A percentile compares a stretch with the other conserved stretches of the same genome.
Conservation (phyloP, 2,329 filamentous ascomycete species). For the Colletotrichum plurivorum region DNA sequence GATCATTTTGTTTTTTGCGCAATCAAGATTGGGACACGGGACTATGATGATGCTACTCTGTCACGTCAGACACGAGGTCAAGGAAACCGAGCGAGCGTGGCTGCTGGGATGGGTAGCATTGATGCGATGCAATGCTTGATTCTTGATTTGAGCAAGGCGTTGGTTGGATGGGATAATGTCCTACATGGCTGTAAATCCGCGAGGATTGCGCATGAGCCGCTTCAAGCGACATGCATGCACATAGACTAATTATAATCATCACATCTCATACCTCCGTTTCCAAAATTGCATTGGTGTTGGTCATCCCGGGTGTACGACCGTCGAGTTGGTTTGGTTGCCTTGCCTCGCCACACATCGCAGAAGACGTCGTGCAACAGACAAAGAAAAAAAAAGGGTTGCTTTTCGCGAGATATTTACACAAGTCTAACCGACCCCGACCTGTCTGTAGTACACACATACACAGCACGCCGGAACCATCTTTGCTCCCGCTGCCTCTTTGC, state of each 20-base stretch:
- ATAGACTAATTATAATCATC: slow-evolving; percentile 18
- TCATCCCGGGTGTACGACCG: no score
- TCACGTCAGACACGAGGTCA: neutral
- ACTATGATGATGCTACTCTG: no score
- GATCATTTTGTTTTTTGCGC: neutral
- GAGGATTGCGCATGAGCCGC: neutral
- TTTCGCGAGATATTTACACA: slow-evolving; percentile 41
- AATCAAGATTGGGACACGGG: neutral
- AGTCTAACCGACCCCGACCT: slow-evolving; percentile 35
- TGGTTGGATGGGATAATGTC: slow-evolving; percentile 10
- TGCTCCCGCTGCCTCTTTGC: slow-evolving; percentile 22
- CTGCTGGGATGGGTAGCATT: neutral
- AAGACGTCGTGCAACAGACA: slow-evolving; percentile 19
- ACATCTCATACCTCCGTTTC: neutral
- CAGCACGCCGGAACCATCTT: slow-evolving; percentile 24
- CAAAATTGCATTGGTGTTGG: neutral
- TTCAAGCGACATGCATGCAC: neutral
- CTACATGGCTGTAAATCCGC: slow-evolving; percentile 4
- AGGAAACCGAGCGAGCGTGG: neutral
- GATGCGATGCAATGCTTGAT: slow-evolving; percentile 6
- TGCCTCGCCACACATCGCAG: neutral
- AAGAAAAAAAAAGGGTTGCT: slow-evolving; percentile 39
- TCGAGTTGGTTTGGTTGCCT: no score
- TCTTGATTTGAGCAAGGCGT: slow-evolving; percentile 31
- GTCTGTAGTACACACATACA: slow-evolving; percentile 39